Evolutionary conservation across 805 yeast genomes (phyloP).

Genomic region (Metschnikowia drakensbergensis): DNA sequence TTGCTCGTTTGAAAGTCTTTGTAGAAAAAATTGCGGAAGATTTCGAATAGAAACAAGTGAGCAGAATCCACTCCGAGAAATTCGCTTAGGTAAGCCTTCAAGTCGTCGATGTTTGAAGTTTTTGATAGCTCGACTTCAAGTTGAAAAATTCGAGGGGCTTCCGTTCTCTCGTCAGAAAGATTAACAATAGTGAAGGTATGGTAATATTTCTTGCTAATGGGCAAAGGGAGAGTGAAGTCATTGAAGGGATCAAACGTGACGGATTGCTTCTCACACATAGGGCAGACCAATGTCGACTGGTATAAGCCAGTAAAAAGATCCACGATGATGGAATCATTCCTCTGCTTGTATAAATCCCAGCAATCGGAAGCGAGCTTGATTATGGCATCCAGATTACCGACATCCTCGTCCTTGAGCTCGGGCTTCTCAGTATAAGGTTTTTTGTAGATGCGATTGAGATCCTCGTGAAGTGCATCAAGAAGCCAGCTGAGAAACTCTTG

Average conservation of each 20-base stretch:
- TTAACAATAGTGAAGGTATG: conserved; percentile 62
- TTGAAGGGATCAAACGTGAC: conserved; percentile 92
- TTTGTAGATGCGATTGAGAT: conserved; percentile 71
- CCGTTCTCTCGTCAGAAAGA: conserved; percentile 24
- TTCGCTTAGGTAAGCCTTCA: conserved; percentile 57
- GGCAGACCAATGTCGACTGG: conserved; percentile 86
- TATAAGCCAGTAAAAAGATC: conserved; percentile 90
- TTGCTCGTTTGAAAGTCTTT: conserved; percentile 62
- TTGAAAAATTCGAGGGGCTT: conserved; percentile 40
- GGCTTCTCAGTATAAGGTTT: conserved; percentile 92
- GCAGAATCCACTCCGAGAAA: conserved; percentile 33
- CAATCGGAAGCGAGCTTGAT: conserved; percentile 64
- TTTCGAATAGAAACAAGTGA: conserved; percentile 32
- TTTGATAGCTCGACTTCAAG: conserved; percentile 73
- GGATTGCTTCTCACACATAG: conserved; percentile 72
- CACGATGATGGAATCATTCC: conserved; percentile 81
- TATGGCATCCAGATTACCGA: conserved; percentile 50
- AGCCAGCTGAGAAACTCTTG: conserved; percentile 88
- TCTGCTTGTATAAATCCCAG: conserved; percentile 72
- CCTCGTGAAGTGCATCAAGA: conserved; percentile 88
- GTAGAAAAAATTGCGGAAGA: conserved; percentile 65
- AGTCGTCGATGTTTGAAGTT: conserved; percentile 57
- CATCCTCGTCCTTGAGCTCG: conserved; percentile 62
- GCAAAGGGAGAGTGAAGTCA: conserved; percentile 86
- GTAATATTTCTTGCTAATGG: conserved; percentile 69